A percentile compares a stretch with the other conserved stretches of the same genome.
Evolutionary conservation across 2,329 filamentous ascomycete species (phyloP).

Genomic region (Grosmannia penicillata): DNA sequence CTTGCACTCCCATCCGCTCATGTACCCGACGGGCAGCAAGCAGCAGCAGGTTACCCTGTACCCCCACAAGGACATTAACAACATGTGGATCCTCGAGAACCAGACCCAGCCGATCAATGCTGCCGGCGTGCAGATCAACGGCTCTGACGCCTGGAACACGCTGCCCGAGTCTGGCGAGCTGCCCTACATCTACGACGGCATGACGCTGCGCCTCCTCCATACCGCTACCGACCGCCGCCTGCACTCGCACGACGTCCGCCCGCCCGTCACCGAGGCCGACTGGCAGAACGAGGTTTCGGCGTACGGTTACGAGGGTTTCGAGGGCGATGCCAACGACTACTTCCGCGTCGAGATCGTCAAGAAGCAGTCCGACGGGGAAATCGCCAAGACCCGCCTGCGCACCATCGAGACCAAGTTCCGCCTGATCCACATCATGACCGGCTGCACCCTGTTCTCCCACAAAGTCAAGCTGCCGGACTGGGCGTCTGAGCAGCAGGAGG

Average conservation of each 20-base stretch:
- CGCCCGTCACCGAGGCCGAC: slow-evolving; percentile 72
- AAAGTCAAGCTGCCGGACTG: slow-evolving; percentile 97
- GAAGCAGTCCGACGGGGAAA: slow-evolving; percentile 62
- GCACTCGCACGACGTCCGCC: slow-evolving; percentile 88
- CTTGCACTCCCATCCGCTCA: slow-evolving; percentile 88
- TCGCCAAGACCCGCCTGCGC: slow-evolving; percentile 71
- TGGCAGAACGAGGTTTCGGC: slow-evolving; percentile 96
- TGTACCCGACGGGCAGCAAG: slow-evolving; percentile 96
- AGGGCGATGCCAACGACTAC: slow-evolving; percentile 89
- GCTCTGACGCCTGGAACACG: slow-evolving; percentile 71
- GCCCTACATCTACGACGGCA: slow-evolving; percentile 62
- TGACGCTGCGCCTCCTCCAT: slow-evolving; percentile 74
- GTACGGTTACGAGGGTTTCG: slow-evolving; percentile 93
- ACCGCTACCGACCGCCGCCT: slow-evolving; percentile 70
- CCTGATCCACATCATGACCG: slow-evolving; percentile 91
- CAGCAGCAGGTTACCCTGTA: slow-evolving; percentile 98
- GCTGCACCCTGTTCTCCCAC: slow-evolving; percentile 91
- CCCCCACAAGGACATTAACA: slow-evolving; percentile 98
- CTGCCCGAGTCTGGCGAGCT: slow-evolving; percentile 34
- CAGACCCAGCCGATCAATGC: slow-evolving; percentile 77
- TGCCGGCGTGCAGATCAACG: slow-evolving; percentile 63
- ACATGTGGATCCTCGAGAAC: slow-evolving; percentile 87
- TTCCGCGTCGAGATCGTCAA: slow-evolving; percentile 94
- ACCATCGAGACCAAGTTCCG: slow-evolving; percentile 97
- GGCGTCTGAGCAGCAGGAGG: slow-evolving; percentile 96